Conservation (phyloP, 495 filamentous ascomycete genomes). For the Hypomontagnella submonticulosa region DNA sequence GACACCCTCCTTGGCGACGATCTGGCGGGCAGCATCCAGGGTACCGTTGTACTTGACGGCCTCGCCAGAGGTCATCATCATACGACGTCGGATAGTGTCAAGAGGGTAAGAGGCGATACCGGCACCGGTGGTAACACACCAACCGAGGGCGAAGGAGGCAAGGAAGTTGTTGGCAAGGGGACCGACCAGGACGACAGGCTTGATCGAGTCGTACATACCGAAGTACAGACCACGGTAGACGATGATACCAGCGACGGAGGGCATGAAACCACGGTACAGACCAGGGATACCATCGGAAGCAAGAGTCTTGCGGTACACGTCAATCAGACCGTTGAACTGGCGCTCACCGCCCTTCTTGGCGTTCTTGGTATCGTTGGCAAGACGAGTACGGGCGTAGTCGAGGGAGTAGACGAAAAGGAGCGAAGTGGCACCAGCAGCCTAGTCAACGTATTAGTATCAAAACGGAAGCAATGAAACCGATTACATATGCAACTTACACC, state of each 20-base stretch:
- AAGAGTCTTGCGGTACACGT: conserved; percentile 99
- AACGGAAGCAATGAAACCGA: background rate
- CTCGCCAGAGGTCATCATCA: conserved; percentile 99
- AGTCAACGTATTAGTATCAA: conserved; percentile 18
- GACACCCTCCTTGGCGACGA: conserved; percentile 95
- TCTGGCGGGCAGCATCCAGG: conserved; percentile 93
- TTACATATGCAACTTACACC: conserved; percentile 76
- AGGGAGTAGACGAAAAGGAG: conserved; percentile 99
- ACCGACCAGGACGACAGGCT: conserved; percentile 95
- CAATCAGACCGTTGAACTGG: conserved; percentile 99
- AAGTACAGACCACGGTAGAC: conserved; percentile 99
- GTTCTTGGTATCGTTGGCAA: conserved; percentile 98
- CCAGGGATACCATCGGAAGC: conserved; percentile 97
- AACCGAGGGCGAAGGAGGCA: conserved; percentile 97
- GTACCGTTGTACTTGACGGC: conserved; percentile 99
- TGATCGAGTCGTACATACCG: conserved; percentile 99
- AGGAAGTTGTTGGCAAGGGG: conserved; percentile 97
- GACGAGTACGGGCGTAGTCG: conserved; percentile 99
- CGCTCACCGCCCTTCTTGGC: conserved; percentile 97
- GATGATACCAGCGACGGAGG: conserved; percentile 97
- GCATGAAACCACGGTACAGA: conserved; percentile 99
- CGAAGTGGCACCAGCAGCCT: conserved; percentile 98
- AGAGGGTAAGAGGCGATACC: conserved; percentile 99
- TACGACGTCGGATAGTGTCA: conserved; percentile 99
- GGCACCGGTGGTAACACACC: conserved; percentile 99